A percentile compares a stretch with the other conserved stretches of the same genome.
phyloP scores from a whole-genome alignment of 2,329 filamentous ascomycete species.

The Fusarium siculi region DNA sequence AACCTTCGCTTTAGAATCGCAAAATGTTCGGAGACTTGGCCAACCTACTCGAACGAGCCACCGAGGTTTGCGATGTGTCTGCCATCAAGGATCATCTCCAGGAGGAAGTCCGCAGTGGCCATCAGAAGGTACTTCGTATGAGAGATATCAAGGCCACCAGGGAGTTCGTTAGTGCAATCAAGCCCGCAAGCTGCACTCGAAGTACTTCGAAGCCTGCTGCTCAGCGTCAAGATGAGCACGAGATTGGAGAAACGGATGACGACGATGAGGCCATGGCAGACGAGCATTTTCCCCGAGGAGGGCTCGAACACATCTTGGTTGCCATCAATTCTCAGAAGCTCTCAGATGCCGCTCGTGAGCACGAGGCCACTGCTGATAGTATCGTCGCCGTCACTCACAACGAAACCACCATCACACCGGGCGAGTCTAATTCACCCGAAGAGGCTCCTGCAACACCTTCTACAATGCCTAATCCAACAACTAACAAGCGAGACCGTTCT shows the following conservation, averaged over 20 bases:
- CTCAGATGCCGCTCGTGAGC: neutral
- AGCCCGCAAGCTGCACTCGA: neutral
- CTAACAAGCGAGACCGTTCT: slow-evolving; percentile 2
- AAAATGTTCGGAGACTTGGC: neutral
- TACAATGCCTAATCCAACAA: fast-evolving
- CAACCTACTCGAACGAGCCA: neutral
- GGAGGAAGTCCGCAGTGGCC: no score
- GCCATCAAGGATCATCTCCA: neutral
- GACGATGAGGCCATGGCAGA: neutral
- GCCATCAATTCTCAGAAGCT: neutral
- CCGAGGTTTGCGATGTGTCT: neutral
- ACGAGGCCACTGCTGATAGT: neutral
- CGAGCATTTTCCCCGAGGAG: neutral
- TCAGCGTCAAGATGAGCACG: neutral
- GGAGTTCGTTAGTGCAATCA: neutral
- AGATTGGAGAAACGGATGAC: neutral
- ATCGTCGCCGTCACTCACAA: neutral
- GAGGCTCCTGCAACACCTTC: neutral
- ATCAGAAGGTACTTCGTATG: neutral
- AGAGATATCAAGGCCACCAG: neutral
- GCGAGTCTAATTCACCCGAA: neutral
- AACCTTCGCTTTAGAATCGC: slow-evolving; percentile 1
- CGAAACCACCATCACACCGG: neutral
- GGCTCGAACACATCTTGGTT: neutral
- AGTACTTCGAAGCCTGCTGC: neutral